phyloP scores from a whole-genome alignment of 371 early-diverging fungal genomes.

The Mucor velutinosus region DNA sequence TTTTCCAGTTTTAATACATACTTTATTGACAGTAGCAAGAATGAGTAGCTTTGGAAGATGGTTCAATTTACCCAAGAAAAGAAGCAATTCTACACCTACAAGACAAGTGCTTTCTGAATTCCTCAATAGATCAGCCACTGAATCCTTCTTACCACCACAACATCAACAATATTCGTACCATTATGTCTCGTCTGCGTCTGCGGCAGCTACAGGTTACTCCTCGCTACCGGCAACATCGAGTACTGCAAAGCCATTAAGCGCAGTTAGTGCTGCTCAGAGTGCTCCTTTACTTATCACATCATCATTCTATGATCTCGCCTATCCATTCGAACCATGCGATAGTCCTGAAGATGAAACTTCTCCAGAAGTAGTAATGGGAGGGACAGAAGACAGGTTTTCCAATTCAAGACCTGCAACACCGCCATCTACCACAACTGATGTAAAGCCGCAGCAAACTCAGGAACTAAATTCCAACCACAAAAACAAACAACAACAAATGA shows the following conservation, averaged over 20 bases:
- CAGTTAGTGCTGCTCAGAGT: background rate
- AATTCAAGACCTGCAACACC: background rate
- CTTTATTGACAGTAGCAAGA: background rate
- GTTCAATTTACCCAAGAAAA: conserved; percentile 5
- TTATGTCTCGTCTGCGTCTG: background rate
- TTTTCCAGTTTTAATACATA: background rate
- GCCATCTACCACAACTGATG: background rate
- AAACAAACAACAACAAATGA: background rate
- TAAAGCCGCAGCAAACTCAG: background rate
- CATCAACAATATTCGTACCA: background rate
- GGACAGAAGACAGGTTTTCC: background rate
- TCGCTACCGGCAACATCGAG: background rate
- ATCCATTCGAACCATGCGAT: background rate
- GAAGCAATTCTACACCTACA: conserved; percentile 5
- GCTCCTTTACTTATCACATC: conserved; percentile 13
- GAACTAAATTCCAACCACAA: background rate
- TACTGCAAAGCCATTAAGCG: background rate
- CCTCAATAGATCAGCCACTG: background rate
- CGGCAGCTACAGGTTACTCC: background rate
- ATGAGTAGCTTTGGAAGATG: conserved; percentile 7
- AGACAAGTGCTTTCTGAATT: background rate
- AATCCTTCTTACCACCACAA: background rate
- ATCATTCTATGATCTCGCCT: conserved; percentile 5
- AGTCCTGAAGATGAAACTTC: background rate
- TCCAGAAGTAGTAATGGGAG: background rate